Percentiles rank a stretch among this genome's conserved stretches.
These are phyloP conservation scores for Ottelia alismoides DNA, from an alignment of 106 monocot species.

Conservation along the genomic window DNA sequence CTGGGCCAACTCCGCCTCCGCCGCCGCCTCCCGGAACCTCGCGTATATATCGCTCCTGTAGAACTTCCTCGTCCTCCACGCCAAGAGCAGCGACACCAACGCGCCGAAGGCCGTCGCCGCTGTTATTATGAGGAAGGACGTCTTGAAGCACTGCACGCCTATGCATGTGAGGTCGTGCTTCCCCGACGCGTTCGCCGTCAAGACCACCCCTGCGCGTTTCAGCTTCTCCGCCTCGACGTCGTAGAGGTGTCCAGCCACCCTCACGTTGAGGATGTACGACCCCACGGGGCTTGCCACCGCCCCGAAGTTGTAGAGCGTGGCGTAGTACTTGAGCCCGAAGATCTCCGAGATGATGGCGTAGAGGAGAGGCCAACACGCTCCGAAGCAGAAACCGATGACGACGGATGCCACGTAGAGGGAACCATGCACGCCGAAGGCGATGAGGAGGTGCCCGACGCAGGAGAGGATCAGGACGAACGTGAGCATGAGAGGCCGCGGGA, in stretches of 20 bases:
- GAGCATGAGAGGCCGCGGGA: slow-evolving; percentile 48
- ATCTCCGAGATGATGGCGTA: slow-evolving; percentile 84
- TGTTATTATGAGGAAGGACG: slow-evolving; percentile 64
- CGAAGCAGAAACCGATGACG: slow-evolving; percentile 73
- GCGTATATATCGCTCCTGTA: slow-evolving; percentile 78
- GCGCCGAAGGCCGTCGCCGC: slow-evolving; percentile 40
- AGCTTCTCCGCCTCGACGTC: slow-evolving; percentile 46
- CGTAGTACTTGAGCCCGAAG: slow-evolving; percentile 79
- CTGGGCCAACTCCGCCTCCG: neutral
- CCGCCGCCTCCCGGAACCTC: slow-evolving; percentile 20
- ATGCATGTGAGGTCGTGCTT: slow-evolving; percentile 39
- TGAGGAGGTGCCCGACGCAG: slow-evolving; percentile 51
- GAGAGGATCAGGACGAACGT: slow-evolving; percentile 39
- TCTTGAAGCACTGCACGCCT: slow-evolving; percentile 54
- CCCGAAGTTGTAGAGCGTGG: slow-evolving; percentile 67
- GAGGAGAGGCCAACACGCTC: slow-evolving; percentile 57
- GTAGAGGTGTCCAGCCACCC: slow-evolving; percentile 48
- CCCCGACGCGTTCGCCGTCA: neutral
- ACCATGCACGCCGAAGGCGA: slow-evolving; percentile 49
- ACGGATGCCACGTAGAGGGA: slow-evolving; percentile 67
- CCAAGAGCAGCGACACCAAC: slow-evolving; percentile 34
- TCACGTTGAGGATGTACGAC: slow-evolving; percentile 59
- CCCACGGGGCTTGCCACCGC: slow-evolving; percentile 57
- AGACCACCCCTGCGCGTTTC: slow-evolving; percentile 2
- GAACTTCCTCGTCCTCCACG: slow-evolving; percentile 51